phyloP scores from a whole-genome alignment of 495 filamentous ascomycete genomes.

The Aspergillus carlsbadensis region DNA sequence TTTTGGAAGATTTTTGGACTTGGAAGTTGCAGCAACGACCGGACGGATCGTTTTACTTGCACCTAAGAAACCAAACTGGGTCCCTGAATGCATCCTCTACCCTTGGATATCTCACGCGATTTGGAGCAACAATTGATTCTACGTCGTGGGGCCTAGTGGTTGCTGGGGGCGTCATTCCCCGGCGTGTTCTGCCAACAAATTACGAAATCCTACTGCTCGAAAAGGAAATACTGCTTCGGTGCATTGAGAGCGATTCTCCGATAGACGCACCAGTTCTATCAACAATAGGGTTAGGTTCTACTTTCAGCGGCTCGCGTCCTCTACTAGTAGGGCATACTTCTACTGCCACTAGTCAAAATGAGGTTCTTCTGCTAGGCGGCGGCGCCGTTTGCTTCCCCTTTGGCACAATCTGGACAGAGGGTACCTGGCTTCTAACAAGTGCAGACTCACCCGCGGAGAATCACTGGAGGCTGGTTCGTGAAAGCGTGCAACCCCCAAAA shows the following conservation, averaged over 20 bases:
- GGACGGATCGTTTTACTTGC: constrained; percentile 26
- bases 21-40: constrained; percentile 47
- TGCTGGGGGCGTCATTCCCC: constrained; percentile 40
- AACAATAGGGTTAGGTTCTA: constrained; percentile 22
- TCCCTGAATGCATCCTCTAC: constrained; percentile 19
- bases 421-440: constrained; percentile 45
- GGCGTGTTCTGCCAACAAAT: constrained; percentile 27
- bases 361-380: constrained; percentile 67
- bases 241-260: constrained; percentile 11
- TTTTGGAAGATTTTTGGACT: constrained; percentile 56
- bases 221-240: constrained; percentile 12
- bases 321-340: constrained; percentile 66
- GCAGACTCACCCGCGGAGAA: constrained; percentile 17
- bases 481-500: constrained; percentile 15
- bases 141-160: constrained; percentile 42
- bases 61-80: constrained; percentile 26
- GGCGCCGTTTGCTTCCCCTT: constrained; percentile 90
- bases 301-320: constrained; percentile 42
- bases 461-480: constrained; percentile 22
- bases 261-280: constrained; percentile 18
- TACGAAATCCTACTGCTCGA: constrained; percentile 42
- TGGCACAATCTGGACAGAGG: constrained; percentile 72
- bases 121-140: constrained; percentile 30
- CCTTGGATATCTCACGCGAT: constrained; percentile 27
- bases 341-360: constrained; percentile 41